Evolutionary conservation across 192 early-diverging fungal genomes (phyloP).

Genomic region (Linnemannia hyalina): DNA sequence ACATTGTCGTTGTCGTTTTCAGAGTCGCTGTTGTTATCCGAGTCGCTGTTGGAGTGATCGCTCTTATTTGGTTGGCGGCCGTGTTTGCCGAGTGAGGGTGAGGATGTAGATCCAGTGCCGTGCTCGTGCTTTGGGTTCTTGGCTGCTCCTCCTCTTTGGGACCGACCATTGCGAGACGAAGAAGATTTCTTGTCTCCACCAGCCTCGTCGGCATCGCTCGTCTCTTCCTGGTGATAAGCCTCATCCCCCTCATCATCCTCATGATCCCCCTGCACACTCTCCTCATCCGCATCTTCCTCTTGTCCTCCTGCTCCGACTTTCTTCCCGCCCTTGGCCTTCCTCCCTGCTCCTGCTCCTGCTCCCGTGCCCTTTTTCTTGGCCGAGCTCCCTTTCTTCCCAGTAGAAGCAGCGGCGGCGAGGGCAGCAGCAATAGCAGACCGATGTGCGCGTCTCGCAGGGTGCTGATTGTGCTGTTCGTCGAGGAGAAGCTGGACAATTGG

Average conservation of each 20-base stretch:
- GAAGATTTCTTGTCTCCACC: not conserved
- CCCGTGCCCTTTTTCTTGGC: not conserved
- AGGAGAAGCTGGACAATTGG: constrained; percentile 79
- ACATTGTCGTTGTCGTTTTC: not conserved
- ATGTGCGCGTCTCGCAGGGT: constrained; percentile 17
- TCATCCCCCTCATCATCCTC: not conserved
- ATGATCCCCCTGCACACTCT: not conserved
- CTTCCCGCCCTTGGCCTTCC: not conserved
- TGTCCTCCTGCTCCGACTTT: not conserved
- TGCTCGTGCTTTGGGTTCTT: not conserved
- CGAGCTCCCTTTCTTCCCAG: not conserved
- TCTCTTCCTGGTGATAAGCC: not conserved
- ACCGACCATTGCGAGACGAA: not conserved
- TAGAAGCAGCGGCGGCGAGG: not conserved
- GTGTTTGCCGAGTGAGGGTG: not conserved
- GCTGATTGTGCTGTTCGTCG: constrained; percentile 51
- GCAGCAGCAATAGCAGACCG: constrained; percentile 4
- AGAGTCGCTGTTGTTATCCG: not conserved
- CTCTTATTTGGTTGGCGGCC: not conserved
- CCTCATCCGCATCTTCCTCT: not conserved
- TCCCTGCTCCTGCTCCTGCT: no score
- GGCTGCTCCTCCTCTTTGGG: not conserved
- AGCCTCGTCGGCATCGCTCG: not conserved
- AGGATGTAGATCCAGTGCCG: not conserved
- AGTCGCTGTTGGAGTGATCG: not conserved